A percentile compares a stretch with the other conserved stretches of the same genome.
Evolutionary conservation across 768 basidiomycete species (phyloP).

Genomic region (Suillus luteus): DNA sequence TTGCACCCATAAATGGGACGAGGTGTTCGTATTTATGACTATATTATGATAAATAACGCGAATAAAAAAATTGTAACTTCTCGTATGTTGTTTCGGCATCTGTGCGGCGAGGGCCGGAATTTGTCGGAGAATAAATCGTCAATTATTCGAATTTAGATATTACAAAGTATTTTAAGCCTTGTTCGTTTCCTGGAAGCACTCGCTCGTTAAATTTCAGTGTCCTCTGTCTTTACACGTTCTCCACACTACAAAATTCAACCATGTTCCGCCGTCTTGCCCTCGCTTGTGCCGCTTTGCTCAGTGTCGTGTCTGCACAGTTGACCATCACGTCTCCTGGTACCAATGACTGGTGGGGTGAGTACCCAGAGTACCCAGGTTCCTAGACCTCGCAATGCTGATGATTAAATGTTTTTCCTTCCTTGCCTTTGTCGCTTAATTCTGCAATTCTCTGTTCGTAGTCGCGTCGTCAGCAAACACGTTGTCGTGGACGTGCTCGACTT

Average conservation of each 20-base stretch:
- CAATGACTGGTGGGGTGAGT: slow-evolving; percentile 64
- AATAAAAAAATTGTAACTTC: background rate
- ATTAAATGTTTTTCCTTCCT: background rate
- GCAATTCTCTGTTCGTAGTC: slow-evolving; percentile 41
- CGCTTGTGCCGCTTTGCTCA: slow-evolving; percentile 41
- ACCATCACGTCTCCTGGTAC: slow-evolving; percentile 47
- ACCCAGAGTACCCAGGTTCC: background rate
- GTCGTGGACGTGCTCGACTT: slow-evolving; percentile 55
- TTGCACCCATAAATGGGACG: background rate
- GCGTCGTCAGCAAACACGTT: slow-evolving; percentile 57
- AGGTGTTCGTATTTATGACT: slow-evolving; percentile 11
- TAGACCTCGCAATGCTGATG: background rate
- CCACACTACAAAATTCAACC: slow-evolving; percentile 19
- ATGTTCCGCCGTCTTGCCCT: slow-evolving; percentile 38
- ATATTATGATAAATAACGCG: slow-evolving; percentile 8
- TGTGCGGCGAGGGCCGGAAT: background rate
- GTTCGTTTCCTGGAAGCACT: slow-evolving; percentile 13
- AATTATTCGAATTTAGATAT: slow-evolving; percentile 9
- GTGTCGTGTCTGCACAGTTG: slow-evolving; percentile 44
- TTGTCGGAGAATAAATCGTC: slow-evolving; percentile 29
- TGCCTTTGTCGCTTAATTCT: background rate
- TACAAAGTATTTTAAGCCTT: slow-evolving; percentile 15
- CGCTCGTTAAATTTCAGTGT: slow-evolving; percentile 26
- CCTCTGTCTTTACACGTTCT: slow-evolving; percentile 18
- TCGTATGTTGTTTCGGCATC: background rate